Conservation (phyloP, 495 filamentous ascomycete genomes). For the Talaromyces nanjingensis region DNA sequence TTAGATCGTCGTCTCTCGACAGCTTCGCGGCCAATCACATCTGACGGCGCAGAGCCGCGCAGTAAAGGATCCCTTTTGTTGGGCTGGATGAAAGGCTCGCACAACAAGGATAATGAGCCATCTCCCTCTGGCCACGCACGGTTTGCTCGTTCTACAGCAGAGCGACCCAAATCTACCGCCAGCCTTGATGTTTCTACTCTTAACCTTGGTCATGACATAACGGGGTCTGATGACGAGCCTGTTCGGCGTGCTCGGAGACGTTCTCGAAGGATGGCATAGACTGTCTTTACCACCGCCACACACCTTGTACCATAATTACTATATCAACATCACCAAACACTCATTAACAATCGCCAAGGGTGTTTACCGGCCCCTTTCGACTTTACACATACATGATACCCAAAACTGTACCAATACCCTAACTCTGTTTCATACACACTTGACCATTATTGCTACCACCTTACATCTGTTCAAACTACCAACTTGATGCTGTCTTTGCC, state of each 20-base stretch:
- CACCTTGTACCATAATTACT: not conserved
- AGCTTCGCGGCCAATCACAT: constrained; percentile 22
- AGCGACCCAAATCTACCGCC: constrained; percentile 14
- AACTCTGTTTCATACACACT: not conserved
- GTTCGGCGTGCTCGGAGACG: constrained; percentile 29
- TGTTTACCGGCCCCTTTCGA: not conserved
- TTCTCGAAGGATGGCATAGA: constrained; percentile 16
- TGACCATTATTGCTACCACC: not conserved
- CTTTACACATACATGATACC: not conserved
- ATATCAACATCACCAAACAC: not conserved
- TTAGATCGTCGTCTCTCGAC: constrained; percentile 11
- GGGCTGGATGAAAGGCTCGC: constrained; percentile 37
- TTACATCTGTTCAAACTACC: not conserved
- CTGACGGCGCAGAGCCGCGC: constrained; percentile 29
- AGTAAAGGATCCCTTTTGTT: constrained; percentile 35
- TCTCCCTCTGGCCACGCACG: not conserved
- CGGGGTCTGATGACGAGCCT: constrained; percentile 17
- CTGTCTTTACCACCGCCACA: not conserved
- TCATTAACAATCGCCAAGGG: not conserved
- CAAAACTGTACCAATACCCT: not conserved
- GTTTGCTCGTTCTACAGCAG: not conserved
- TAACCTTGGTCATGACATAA: constrained; percentile 1
- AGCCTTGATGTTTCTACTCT: constrained; percentile 9
- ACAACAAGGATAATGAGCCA: constrained; percentile 23
- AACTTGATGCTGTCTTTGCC: not conserved